These are phyloP conservation scores for Podospora conica DNA, from an alignment of 495 filamentous ascomycete genomes.

Conservation along the genomic window DNA sequence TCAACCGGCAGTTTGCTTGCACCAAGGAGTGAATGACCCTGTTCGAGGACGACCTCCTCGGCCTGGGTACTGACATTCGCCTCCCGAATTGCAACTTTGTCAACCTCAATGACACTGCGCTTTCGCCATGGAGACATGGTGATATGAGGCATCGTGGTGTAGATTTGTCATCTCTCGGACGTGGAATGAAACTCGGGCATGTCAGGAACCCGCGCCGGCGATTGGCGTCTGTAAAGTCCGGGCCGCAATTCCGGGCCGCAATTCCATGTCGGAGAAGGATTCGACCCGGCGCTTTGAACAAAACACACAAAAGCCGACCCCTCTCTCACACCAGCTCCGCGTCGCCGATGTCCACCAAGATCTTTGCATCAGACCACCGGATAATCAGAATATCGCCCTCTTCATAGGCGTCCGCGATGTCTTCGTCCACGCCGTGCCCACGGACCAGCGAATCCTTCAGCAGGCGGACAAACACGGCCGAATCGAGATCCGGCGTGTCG, in stretches of 20 bases:
- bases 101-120: background rate
- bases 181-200: too few species aligned
- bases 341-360: slow-evolving; percentile 62
- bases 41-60: background rate
- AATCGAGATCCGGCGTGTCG: slow-evolving; percentile 71
- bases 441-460: slow-evolving; percentile 53
- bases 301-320: background rate
- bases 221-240: background rate
- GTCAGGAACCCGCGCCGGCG: background rate
- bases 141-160: too few species aligned
- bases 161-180: background rate
- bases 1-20: background rate
- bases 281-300: background rate
- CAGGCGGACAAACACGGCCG: slow-evolving; percentile 78
- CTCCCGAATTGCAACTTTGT: background rate
- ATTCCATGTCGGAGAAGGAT: background rate
- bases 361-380: slow-evolving; percentile 75
- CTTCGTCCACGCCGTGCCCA: slow-evolving; percentile 52
- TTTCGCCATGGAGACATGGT: background rate
- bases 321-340: slow-evolving; percentile 69
- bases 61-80: background rate
- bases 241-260: background rate
- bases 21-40: background rate
- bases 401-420: slow-evolving; percentile 53
- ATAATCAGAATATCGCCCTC: slow-evolving; percentile 84